Evolutionary conservation across 179 eudicot genomes (phyloP).

Genomic region (Corrigiola litoralis): DNA sequence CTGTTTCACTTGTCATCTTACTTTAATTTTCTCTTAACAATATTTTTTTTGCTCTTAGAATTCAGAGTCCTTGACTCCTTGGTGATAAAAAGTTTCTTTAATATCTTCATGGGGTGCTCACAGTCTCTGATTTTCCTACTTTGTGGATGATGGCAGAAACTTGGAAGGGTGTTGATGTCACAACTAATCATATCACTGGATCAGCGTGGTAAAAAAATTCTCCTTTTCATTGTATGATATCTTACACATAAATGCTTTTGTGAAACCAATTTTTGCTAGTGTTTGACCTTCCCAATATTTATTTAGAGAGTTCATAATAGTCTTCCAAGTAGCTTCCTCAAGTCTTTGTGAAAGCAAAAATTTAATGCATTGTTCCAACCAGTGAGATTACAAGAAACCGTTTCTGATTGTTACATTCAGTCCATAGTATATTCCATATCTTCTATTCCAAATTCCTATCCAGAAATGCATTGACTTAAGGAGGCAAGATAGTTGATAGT

Average conservation of each 20-base stretch:
- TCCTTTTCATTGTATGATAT: not conserved
- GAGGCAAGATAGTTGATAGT: too few relatives aligned
- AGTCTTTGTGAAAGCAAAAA: too few relatives aligned
- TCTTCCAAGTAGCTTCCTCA: too few relatives aligned
- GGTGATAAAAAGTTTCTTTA: too few relatives aligned
- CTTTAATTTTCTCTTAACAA: too few relatives aligned
- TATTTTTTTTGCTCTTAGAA: too few relatives aligned
- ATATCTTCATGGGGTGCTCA: not conserved
- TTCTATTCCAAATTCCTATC: too few relatives aligned
- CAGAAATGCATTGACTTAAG: too few relatives aligned
- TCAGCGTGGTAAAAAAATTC: conserved; percentile 40
- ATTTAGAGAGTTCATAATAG: not conserved
- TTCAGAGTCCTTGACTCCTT: too few relatives aligned
- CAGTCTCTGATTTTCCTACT: conserved; percentile 24
- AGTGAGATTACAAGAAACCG: too few relatives aligned
- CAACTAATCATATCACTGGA: conserved; percentile 30
- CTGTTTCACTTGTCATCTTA: too few relatives aligned
- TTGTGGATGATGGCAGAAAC: conserved; percentile 51
- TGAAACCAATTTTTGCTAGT: not conserved
- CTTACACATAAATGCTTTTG: not conserved
- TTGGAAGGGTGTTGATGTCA: conserved; percentile 36
- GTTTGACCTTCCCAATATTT: not conserved
- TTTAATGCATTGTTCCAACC: too few relatives aligned
- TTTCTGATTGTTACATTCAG: not conserved
- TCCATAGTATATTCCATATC: not conserved